Base-by-base conservation (phyloP, 1,139 yeast genomes). In the Trichomonascaceae sp. region DNA sequence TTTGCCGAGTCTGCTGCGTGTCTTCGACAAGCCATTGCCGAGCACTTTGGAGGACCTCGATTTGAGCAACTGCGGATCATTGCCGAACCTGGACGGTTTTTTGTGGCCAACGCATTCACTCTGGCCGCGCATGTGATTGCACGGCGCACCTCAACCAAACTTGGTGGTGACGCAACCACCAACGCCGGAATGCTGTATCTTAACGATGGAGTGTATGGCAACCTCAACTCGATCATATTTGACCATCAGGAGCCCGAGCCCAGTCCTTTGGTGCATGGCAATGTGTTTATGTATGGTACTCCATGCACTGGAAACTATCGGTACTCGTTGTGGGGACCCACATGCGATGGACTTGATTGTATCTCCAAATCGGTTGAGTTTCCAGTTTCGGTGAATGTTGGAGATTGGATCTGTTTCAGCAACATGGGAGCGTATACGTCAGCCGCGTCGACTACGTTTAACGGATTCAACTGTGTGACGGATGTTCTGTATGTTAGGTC, bases 281-380 rank as follows among this genome's bases (percentile, higher is more conserved):
- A 67, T 30, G 51, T 62, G 35, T 74, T 68, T 51, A 62, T 63
- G 40, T 72, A 68, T 52, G 23, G 23, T 11, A 6, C 6, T 20
- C 9, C 6, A 11, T 11, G 9, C 9, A 40, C 37, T 11, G 38
- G 38, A 11, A 41, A 40, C 27, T 43, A 44, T 40, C 58, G 56
- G 36, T 46, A 82, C 65, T 51, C 94, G 15, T 69, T 89, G 40
- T 89, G 97, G 97, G 98, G 98, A 5, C 98, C 97, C 32, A 89
- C 97, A 16, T 89, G 98, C 60, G 98, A 89, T 58, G 96, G 97
- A 3, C 66, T 89, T 44, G 98, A 89, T 57, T 80, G 94, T 56
- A 74, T 89, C 38, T 59, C 80, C 17, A 57, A 65, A 34, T 65
- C 62, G 28, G 61, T 72, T 39, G 47, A 48, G 32, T 64, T 87